Percentiles rank a stretch among this genome's conserved stretches.
Conservation (phyloP, 176 grass and related monocot species). For the sorghum (Sorghum bicolor) region Sorghum_bicolor_NCBIv3 NC_012870.2:78719501-78720000, state of each 20-base stretch:
- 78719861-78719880: background rate
- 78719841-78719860: background rate
- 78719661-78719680: conserved; percentile 76
- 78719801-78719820: conserved; percentile 15
- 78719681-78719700: conserved; percentile 95
- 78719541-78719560: conserved; percentile 92
- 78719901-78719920: background rate
- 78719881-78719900: background rate
- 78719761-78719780: conserved; percentile 6
- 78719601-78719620: conserved; percentile 22
- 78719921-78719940: background rate
- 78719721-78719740: conserved; percentile 94
- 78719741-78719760: conserved; percentile 19
- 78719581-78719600: background rate
- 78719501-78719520: conserved; percentile 80
- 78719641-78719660: conserved; percentile 85
- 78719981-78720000: background rate
- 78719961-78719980: background rate
- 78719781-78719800: conserved; percentile 8
- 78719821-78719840: background rate
- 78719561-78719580: background rate
- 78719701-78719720: conserved; percentile 96
- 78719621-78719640: conserved; percentile 69
- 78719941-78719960: background rate
- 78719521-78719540: conserved; percentile 87